A percentile compares a stretch with the other conserved stretches of the same genome.
These are phyloP conservation scores for Ascochyta lentis DNA, from an alignment of 2,329 filamentous ascomycete genomes.

Conservation along the genomic window DNA sequence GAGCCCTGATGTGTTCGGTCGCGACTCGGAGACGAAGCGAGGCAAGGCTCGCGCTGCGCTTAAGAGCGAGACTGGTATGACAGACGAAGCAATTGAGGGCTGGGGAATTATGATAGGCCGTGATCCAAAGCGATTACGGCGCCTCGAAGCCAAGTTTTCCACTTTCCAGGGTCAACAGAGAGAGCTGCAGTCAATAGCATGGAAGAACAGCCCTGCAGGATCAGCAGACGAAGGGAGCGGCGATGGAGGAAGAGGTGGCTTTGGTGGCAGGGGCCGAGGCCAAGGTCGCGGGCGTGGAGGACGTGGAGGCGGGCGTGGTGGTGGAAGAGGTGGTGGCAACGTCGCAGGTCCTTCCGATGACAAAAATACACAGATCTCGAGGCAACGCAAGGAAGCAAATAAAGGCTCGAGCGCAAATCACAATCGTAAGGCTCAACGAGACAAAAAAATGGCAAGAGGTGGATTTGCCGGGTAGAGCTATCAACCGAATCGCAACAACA, in stretches of 20 bases:
- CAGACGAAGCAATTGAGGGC: constrained; percentile 91
- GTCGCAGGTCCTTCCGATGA: constrained; percentile 71
- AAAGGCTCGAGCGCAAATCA: constrained; percentile 87
- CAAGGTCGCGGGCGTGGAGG: constrained; percentile 45
- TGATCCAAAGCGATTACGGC: constrained; percentile 71
- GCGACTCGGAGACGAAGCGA: constrained; percentile 74
- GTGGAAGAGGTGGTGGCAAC: constrained; percentile 54
- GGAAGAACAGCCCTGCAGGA: constrained; percentile 56
- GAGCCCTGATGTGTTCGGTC: constrained; percentile 69
- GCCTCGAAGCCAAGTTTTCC: constrained; percentile 73
- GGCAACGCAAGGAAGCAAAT: constrained; percentile 79
- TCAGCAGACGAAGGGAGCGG: constrained; percentile 61
- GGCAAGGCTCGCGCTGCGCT: constrained; percentile 68
- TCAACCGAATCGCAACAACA: background rate
- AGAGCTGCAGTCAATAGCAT: constrained; percentile 70
- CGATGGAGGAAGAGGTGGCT: constrained; percentile 54
- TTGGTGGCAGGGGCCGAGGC: constrained; percentile 44
- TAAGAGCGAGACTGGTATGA: constrained; percentile 81
- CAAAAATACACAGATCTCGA: constrained; percentile 73
- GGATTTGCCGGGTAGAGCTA: constrained; percentile 53
- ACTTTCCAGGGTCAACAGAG: constrained; percentile 71
- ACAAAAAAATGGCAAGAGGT: constrained; percentile 67
- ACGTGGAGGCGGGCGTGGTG: constrained; percentile 34
- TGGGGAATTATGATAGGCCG: constrained; percentile 87
- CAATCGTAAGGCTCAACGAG: constrained; percentile 75